Base-by-base conservation (phyloP, 345 rosid species). In the Rhodamnia argentea region DNA sequence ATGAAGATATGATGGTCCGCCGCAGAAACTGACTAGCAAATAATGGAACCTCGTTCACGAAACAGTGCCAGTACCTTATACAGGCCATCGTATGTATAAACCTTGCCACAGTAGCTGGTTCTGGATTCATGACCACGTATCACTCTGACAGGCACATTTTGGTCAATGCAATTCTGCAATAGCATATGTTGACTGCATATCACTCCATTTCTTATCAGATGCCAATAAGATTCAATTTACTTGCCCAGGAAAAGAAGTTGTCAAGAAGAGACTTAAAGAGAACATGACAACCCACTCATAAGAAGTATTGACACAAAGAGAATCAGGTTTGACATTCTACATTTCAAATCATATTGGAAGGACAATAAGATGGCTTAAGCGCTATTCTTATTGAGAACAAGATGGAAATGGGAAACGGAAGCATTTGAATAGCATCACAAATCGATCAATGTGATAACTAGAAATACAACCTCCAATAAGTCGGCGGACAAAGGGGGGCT, bases 11-110 rank as follows among this genome's bases (percentile, higher is more conserved):
- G 47, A 70, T 37, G 24, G 40, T 70, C 13, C 47, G 10, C 81
- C 10, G 47, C 81, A 70, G 81, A 70, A 70, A 70, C 81, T 70
- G 47, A 32, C 81, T 37, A 22, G 47, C 47, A 70, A 70, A 37
- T 9, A 70, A 70, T 70, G 26, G 47, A 70, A 37, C 26, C 81
- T 37, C 47, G 10, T 32, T 70, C 47, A 70, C 47, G 5, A 44
- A 37, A 70, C 81, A 37, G 47, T 11, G 24, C 37, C 23, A 4
- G 62, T 84, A 96, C 99, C 98, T 92, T 88, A 90, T 97, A 97
- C 89, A 97, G 89, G 56, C 99, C 99, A 91, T 97, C 99, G 75
- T 97, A 97, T 22, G 98, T 94, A 88, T 95, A 97, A 81, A 95
- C 90, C 87, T 84, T 95, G 85, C 94, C 93, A 87, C 91, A 82